A percentile compares a stretch with the other conserved stretches of the same genome.
Conservation (phyloP, 768 basidiomycete genomes). For the Tricholoma sp. region DNA sequence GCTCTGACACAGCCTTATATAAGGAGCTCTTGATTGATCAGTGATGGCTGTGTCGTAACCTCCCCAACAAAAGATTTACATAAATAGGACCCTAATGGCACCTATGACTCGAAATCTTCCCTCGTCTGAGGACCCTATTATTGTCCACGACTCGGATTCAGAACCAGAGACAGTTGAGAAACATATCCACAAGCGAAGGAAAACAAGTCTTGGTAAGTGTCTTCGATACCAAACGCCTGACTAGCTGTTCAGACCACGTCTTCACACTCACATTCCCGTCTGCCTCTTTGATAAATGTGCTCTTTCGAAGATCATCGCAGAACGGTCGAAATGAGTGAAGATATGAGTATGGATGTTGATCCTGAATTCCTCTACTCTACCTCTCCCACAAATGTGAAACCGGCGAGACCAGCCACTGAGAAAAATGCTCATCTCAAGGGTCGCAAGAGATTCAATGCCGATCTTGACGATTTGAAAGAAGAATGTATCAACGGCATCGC, state of each 20-base stretch:
- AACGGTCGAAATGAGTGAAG: conserved; percentile 1
- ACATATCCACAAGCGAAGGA: conserved; percentile 27
- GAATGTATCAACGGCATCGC: conserved; percentile 31
- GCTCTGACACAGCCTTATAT: neutral
- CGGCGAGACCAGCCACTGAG: conserved; percentile 5
- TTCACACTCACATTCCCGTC: conserved; percentile 1
- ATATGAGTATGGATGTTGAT: conserved; percentile 6
- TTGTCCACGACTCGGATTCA: conserved; percentile 16
- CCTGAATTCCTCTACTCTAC: neutral
- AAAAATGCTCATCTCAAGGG: conserved; percentile 49
- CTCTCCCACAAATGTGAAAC: neutral
- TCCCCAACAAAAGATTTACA: neutral
- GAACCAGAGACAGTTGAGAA: conserved; percentile 14
- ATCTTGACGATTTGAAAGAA: conserved; percentile 43
- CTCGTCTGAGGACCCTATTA: conserved; percentile 7
- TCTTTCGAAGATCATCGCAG: neutral
- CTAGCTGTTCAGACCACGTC: conserved; percentile 9
- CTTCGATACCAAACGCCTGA: conserved; percentile 5
- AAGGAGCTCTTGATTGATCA: too few species aligned
- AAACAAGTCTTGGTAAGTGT: conserved; percentile 23
- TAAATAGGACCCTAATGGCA: neutral
- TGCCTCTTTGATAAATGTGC: neutral
- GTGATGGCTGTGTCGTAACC: neutral
- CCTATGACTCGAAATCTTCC: neutral
- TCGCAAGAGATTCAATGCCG: conserved; percentile 50